phyloP scores from a whole-genome alignment of 371 early-diverging fungal genomes.

The Mortierella sp. region DNA sequence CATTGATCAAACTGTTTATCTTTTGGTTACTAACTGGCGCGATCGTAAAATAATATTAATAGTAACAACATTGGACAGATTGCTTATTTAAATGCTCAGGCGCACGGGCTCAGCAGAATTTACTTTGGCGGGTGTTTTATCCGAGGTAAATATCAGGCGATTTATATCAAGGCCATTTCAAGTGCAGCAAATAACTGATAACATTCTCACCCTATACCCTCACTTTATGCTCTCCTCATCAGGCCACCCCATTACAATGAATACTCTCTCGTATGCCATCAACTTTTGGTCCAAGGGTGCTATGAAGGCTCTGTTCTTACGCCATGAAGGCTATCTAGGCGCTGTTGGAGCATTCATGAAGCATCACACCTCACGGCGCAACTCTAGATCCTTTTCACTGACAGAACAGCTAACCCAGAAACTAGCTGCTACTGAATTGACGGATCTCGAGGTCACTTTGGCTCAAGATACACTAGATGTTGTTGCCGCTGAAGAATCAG shows the following conservation, averaged over 20 bases:
- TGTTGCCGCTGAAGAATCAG: slow-evolving; percentile 46
- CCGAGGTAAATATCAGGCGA: slow-evolving; percentile 68
- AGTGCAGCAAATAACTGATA: neutral
- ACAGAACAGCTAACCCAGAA: slow-evolving; percentile 48
- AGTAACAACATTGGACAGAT: slow-evolving; percentile 99
- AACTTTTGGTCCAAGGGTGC: slow-evolving; percentile 97
- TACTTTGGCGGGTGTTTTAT: slow-evolving; percentile 98
- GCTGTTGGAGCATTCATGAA: slow-evolving; percentile 92
- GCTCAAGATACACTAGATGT: slow-evolving; percentile 57
- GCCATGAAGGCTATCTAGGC: slow-evolving; percentile 98
- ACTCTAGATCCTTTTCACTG: slow-evolving; percentile 51
- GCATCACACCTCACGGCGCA: slow-evolving; percentile 49
- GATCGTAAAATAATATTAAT: neutral
- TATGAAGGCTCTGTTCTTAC: slow-evolving; percentile 93
- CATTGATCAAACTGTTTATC: neutral
- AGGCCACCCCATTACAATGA: slow-evolving; percentile 97
- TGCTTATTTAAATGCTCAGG: slow-evolving; percentile 94
- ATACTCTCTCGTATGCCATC: slow-evolving; percentile 95
- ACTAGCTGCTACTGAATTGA: slow-evolving; percentile 25
- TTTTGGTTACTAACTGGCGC: neutral
- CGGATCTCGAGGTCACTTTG: slow-evolving; percentile 40
- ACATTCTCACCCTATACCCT: too few relatives aligned
- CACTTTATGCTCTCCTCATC: neutral
- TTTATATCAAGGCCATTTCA: neutral
- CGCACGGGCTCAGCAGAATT: slow-evolving; percentile 90